phyloP scores from a whole-genome alignment of 345 rosid genomes.

The Eucalyptus globulus region DNA sequence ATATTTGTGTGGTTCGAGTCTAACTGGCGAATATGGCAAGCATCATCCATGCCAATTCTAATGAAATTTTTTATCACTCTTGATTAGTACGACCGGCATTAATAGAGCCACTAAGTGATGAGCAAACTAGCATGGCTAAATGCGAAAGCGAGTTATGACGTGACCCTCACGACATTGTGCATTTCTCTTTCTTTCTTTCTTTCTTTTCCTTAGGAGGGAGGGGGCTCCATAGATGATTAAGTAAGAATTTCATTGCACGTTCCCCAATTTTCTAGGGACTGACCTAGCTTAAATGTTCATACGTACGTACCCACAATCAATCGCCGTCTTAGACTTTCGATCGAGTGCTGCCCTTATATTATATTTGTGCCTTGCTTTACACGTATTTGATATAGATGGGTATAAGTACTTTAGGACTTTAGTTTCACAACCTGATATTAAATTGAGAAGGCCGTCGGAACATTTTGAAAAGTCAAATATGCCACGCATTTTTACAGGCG shows the following conservation, averaged over 20 bases:
- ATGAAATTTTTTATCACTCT: neutral
- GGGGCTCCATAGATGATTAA: neutral
- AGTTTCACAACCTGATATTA: too few relatives aligned
- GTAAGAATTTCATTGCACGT: neutral
- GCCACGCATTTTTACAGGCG: fast-evolving
- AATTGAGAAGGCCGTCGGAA: fast-evolving
- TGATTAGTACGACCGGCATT: neutral
- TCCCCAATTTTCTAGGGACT: neutral
- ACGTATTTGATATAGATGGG: too few relatives aligned
- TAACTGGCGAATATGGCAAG: neutral
- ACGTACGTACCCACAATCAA: fast-evolving
- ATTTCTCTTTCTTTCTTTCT: too few relatives aligned
- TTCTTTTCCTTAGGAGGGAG: neutral
- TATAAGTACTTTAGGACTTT: too few relatives aligned
- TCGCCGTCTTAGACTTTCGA: neutral
- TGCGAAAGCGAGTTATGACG: neutral
- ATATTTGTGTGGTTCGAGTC: neutral
- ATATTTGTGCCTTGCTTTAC: too few relatives aligned
- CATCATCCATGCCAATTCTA: neutral
- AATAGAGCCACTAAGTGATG: fast-evolving
- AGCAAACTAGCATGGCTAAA: neutral
- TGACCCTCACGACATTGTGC: neutral
- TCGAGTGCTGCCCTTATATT: too few relatives aligned
- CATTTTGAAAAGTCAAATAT: too few relatives aligned
- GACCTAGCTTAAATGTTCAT: neutral